Base-by-base conservation (phyloP, 768 basidiomycete species). In the Tylopilus felleus region DNA sequence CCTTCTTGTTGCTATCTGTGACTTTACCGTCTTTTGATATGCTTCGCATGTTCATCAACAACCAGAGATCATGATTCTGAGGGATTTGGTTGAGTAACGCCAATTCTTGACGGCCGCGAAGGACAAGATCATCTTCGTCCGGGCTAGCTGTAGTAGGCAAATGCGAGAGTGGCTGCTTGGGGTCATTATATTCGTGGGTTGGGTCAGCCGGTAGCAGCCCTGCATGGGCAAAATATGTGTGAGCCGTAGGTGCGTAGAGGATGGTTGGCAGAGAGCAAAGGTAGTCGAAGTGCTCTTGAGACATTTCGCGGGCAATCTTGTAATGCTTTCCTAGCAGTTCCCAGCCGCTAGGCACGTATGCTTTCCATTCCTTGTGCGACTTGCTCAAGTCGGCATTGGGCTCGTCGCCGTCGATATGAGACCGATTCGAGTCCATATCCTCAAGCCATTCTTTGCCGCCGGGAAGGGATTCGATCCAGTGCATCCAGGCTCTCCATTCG, bases 401-500 rank as follows among this genome's bases (percentile, higher is more conserved):
- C 22, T 58, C 65, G 58, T 78, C 73, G 43, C 63, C 53, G 48
- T 66, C 63, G 40, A 65, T 64, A 7, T 69, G 46, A 17, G 59
- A 33, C 80, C 81, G 85, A 36, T 69, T 65, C 2, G 62, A 58
- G 45, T 81, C 78, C n/a, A 83, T 56, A 12, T 76, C 63, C 8
- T 68, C 57, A 7, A 93, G 75, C 84, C 90, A 93, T 23, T 73
- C 64, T 23, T 49, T 64, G 1, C 76, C 78, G 8, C 63, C 71
- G 0, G 75, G 70, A 23, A 78, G 65, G 8, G 69, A 56, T 14
- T 69, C 57, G 52, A 95, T 83, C 91, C 92, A 96, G 17, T 87
- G 76, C 47, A 90, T 79, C 92, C 93, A 98, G 2, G 78, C 74
- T 23, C 85, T 78, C 95, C 95, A 97, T 72, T 96, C 89, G 42